A percentile compares a stretch with the other conserved stretches of the same genome.
Evolutionary conservation across 129 eudicot species (phyloP).

Genomic region (Flaveria brownii): DNA sequence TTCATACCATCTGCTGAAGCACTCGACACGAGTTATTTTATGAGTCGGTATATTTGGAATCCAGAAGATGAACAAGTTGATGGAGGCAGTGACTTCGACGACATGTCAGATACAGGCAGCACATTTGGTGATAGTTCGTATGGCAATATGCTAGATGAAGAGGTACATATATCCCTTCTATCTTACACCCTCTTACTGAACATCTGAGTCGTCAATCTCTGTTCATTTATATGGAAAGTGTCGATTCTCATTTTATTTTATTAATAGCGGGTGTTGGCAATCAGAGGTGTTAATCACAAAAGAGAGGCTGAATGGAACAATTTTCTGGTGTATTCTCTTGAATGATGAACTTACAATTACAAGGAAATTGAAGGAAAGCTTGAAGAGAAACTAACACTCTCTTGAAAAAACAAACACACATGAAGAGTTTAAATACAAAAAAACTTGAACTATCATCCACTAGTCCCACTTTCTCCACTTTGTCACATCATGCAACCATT

Average conservation of each 20-base stretch:
- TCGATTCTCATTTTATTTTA: neutral
- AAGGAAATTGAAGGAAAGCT: no score
- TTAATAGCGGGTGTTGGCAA: neutral
- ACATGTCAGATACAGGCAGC: conserved; percentile 78
- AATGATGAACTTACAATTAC: no score
- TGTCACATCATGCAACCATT: no score
- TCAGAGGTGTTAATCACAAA: no score
- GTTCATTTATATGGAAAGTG: no score
- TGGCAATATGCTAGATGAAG: conserved; percentile 79
- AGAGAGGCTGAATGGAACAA: no score
- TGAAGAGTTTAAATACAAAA: no score
- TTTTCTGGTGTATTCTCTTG: no score
- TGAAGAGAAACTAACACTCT: no score
- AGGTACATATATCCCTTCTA: conserved; percentile 48
- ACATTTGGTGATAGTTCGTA: conserved; percentile 73
- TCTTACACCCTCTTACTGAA: conserved; percentile 14
- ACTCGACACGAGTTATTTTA: conserved; percentile 89
- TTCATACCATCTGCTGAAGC: conserved; percentile 89
- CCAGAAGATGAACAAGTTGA: conserved; percentile 84
- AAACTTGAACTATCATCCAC: no score
- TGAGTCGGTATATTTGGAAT: conserved; percentile 99
- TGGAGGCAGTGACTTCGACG: conserved; percentile 92
- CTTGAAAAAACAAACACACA: no score
- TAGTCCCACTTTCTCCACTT: no score
- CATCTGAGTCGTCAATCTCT: neutral